Base-by-base conservation (phyloP, 257 asterid genomes). In the Fraxinus excelsior region DNA sequence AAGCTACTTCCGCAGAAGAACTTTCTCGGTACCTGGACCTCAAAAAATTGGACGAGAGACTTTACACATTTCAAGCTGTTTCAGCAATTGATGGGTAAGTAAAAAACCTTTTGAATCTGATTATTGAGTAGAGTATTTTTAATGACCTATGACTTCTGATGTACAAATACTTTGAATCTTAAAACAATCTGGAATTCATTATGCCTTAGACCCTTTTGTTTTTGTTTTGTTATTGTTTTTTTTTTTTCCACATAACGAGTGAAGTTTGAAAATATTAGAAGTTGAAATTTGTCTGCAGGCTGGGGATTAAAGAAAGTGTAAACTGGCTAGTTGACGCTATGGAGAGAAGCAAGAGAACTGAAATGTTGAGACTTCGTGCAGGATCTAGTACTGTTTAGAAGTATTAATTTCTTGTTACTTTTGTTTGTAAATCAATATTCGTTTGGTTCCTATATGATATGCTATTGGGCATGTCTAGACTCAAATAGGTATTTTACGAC, bases 311-410 rank as follows among this genome's bases (percentile, higher is more conserved):
- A 84, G 97, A 90, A 83, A 87, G 97, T 56, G 88, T 90, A 62
- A 87, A 91, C 83, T 93, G 98, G 98, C 90, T 91, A 26, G 92
- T 93, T 51, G 89, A 90, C 72, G 92, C 83, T 5, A 93, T 91
- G 93, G 97, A 91, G 90, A 89, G 96, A 79, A 92, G 97, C 76
- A 88, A 92, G 87, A 88, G 97, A 86, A 90, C 92, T 38, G 94
- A 93, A 82, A 86, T 32, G 69, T 74, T 93, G 86, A 86, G 91
- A 86, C 78, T 76, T 76, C 96, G 97, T 62, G 90, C 90, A 25
- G 93, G 97, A 78, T 74, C 86, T 46, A 83, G 51, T 65, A 58
- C 80, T 32, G 81, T 84, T 81, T 86, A 83, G 80, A 37, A 75
- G 29, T 56, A 56, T 35, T 62, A 11, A 40, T 62, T n/a, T 25